Percentiles rank a stretch among this genome's conserved stretches.
Conservation (phyloP, 1,284 basidiomycete species). For the Microbotryomycetes sp. region DNA sequence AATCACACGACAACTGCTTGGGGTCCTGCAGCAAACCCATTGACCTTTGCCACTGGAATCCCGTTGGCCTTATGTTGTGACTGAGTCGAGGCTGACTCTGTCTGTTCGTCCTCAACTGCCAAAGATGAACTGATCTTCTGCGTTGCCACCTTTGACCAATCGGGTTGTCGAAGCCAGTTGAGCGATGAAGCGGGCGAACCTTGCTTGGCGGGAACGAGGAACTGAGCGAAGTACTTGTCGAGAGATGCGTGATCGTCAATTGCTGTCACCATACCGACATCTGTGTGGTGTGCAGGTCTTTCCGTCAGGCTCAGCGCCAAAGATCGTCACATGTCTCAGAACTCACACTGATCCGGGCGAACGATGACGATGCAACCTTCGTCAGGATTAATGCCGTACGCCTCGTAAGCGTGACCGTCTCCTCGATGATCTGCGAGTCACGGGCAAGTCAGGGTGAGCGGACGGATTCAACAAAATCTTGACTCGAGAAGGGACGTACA, state of each 20-base stretch:
- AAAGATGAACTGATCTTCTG: conserved; percentile 8
- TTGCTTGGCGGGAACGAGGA: conserved; percentile 25
- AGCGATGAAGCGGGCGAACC: conserved; percentile 7
- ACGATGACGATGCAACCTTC: conserved; percentile 41
- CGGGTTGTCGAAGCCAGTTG: conserved; percentile 4
- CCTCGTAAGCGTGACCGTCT: conserved; percentile 42
- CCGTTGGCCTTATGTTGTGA: background rate
- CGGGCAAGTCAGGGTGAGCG: background rate
- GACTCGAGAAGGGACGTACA: conserved; percentile 6
- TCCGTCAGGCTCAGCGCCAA: background rate
- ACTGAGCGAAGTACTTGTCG: conserved; percentile 32
- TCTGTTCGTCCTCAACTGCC: conserved; percentile 3
- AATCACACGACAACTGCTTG: background rate
- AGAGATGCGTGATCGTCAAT: conserved; percentile 29
- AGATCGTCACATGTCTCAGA: background rate
- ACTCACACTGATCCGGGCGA: conserved; percentile 40
- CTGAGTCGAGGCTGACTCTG: background rate
- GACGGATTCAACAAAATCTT: background rate
- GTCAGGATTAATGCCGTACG: conserved; percentile 41
- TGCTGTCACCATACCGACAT: conserved; percentile 27
- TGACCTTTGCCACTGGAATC: too few species aligned
- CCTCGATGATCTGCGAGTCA: conserved; percentile 36
- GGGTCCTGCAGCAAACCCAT: background rate
- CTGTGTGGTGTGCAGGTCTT: conserved; percentile 5
- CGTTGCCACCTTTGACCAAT: conserved; percentile 19